Evolutionary conservation across 495 filamentous ascomycete genomes (phyloP).

Genomic region (Lasiosphaeria miniovina): DNA sequence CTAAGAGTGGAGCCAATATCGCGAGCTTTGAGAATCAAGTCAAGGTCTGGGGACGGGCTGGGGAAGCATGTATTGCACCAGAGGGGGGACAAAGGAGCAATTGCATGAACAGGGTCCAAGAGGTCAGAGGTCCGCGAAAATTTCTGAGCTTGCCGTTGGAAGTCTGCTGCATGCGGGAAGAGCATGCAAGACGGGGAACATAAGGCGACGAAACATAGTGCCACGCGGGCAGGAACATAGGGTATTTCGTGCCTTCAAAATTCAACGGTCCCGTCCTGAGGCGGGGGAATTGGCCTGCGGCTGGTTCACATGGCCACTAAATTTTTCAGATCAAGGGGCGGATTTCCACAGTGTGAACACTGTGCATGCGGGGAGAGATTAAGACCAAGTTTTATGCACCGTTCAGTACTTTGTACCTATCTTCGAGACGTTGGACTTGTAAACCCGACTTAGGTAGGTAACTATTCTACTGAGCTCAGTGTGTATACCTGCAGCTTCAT

Average conservation of each 20-base stretch:
- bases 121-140: neutral
- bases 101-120: conserved; percentile 21
- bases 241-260: no score
- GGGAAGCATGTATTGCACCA: neutral
- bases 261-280: neutral
- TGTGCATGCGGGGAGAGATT: conserved; percentile 6
- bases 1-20: conserved; percentile 11
- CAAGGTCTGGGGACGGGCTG: conserved; percentile 2
- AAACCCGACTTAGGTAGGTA: no score
- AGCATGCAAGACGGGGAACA: neutral
- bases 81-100: conserved; percentile 13
- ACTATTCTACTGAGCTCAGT: no score
- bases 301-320: conserved; percentile 31
- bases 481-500: no score
- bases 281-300: conserved; percentile 8
- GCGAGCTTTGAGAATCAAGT: conserved; percentile 1
- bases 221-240: conserved; percentile 12
- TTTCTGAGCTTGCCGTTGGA: neutral
- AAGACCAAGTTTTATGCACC: no score
- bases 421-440: no score
- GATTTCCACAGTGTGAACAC: conserved; percentile 19
- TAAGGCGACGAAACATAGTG: conserved; percentile 6
- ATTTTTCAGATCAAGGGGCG: conserved; percentile 23
- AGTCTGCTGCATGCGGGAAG: conserved; percentile 18
- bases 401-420: no score